phyloP scores from a whole-genome alignment of 371 early-diverging fungal species.

The Amoeboaphelidium protococcarum region DNA sequence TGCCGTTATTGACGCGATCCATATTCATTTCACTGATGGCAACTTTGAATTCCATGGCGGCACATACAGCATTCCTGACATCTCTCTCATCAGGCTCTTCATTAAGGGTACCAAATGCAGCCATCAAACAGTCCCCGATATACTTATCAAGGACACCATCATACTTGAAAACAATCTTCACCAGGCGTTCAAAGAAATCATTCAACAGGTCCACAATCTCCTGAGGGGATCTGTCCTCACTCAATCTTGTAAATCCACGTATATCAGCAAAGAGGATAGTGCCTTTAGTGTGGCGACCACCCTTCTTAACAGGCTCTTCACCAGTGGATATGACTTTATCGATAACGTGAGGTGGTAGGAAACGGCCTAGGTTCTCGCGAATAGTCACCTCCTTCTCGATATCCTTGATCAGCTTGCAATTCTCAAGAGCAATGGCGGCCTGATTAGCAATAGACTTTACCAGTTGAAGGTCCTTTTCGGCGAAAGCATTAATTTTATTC shows the following conservation, averaged over 20 bases:
- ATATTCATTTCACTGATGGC: conserved; percentile 17
- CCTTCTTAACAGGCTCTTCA: conserved; percentile 9
- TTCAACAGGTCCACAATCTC: conserved; percentile 22
- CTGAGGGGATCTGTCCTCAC: conserved; percentile 12
- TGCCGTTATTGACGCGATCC: conserved; percentile 11
- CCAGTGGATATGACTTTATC: conserved; percentile 13
- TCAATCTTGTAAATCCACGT: conserved; percentile 19
- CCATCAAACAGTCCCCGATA: conserved; percentile 26
- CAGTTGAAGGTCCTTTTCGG: conserved; percentile 18
- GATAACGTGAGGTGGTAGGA: conserved; percentile 24
- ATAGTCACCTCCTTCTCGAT: conserved; percentile 16
- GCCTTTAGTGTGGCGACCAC: conserved; percentile 14
- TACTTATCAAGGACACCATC: conserved; percentile 25
- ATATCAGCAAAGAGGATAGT: conserved; percentile 26
- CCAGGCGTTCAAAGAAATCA: conserved; percentile 24
- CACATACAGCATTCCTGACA: conserved; percentile 15
- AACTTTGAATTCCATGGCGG: conserved; percentile 16
- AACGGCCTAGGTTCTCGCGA: conserved; percentile 19
- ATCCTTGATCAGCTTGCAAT: conserved; percentile 15
- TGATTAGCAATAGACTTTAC: conserved; percentile 20
- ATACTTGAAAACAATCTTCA: conserved; percentile 22
- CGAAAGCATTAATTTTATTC: conserved; percentile 19
- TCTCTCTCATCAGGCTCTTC: conserved; percentile 13
- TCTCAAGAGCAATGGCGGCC: conserved; percentile 23
- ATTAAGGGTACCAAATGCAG: conserved; percentile 8